Evolutionary conservation across 257 asterid genomes (phyloP).

Genomic region (Marsdenia floribunda): DNA sequence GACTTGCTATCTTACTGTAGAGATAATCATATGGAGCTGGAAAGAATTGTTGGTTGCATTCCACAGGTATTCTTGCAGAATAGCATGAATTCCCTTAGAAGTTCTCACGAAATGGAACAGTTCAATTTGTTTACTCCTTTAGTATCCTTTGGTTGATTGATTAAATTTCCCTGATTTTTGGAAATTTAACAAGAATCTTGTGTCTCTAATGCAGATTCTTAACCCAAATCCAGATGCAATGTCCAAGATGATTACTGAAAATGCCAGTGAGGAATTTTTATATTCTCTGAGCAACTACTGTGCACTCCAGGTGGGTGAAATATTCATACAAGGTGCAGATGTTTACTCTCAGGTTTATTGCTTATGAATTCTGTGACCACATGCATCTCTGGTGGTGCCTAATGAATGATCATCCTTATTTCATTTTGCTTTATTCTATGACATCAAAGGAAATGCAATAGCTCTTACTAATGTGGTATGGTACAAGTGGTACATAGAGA

Average conservation of each 20-base stretch:
- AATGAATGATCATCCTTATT: neutral
- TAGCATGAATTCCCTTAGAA: neutral
- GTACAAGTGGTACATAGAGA: neutral
- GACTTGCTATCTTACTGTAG: conserved; percentile 91
- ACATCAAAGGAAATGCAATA: neutral
- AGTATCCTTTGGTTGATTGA: neutral
- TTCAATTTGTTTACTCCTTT: neutral
- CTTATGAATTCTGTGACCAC: neutral
- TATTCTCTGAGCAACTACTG: conserved; percentile 86
- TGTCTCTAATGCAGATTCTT: conserved; percentile 58
- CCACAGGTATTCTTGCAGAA: conserved; percentile 74
- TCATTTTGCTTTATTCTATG: neutral
- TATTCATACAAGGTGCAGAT: neutral
- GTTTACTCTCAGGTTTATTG: neutral
- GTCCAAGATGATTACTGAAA: conserved; percentile 92
- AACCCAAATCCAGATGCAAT: conserved; percentile 99
- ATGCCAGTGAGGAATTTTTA: conserved; percentile 96
- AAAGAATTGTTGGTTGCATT: conserved; percentile 95
- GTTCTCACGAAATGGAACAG: neutral
- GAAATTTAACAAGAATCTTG: conserved; percentile 1
- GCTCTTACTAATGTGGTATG: neutral
- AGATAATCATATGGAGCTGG: conserved; percentile 83
- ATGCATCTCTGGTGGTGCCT: neutral
- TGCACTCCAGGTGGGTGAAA: conserved; percentile 75
- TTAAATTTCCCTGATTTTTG: neutral